These are phyloP conservation scores for Penicillium hesseltinei DNA, from an alignment of 2,329 filamentous ascomycete species.

Conservation along the genomic window DNA sequence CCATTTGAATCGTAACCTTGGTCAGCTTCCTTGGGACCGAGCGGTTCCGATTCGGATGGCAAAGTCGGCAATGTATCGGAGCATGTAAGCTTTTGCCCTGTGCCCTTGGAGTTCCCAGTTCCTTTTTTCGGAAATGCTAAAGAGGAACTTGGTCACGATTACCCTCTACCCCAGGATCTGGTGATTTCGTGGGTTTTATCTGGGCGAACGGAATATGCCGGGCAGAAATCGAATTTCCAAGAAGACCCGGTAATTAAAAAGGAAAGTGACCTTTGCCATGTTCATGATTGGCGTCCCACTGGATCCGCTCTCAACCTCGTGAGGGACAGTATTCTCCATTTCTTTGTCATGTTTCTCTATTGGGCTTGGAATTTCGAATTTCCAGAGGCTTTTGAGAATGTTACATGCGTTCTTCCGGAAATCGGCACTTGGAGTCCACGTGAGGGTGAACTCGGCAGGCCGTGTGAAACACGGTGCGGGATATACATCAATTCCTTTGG, in stretches of 20 bases:
- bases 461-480: constrained; percentile 1
- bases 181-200: too few relatives aligned
- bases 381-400: not conserved
- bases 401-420: not conserved
- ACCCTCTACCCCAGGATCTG: too few relatives aligned
- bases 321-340: not conserved
- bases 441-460: constrained; percentile 4
- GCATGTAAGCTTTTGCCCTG: not conserved
- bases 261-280: not conserved
- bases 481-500: not conserved
- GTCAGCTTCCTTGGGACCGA: not conserved
- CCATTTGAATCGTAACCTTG: not conserved
- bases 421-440: constrained; percentile 7
- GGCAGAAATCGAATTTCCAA: not conserved
- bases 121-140: not conserved
- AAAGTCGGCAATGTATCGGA: not conserved
- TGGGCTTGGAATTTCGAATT: not conserved
- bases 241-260: not conserved
- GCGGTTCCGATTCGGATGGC: not conserved
- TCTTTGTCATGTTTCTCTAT: not conserved
- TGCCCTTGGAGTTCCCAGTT: too few relatives aligned
- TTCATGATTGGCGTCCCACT: not conserved
- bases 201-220: not conserved
- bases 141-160: not conserved
- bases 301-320: not conserved